Percentiles rank a stretch among this genome's conserved stretches.
Conservation (phyloP, 345 rosid genomes). For the Citrus cavaleriei region DNA sequence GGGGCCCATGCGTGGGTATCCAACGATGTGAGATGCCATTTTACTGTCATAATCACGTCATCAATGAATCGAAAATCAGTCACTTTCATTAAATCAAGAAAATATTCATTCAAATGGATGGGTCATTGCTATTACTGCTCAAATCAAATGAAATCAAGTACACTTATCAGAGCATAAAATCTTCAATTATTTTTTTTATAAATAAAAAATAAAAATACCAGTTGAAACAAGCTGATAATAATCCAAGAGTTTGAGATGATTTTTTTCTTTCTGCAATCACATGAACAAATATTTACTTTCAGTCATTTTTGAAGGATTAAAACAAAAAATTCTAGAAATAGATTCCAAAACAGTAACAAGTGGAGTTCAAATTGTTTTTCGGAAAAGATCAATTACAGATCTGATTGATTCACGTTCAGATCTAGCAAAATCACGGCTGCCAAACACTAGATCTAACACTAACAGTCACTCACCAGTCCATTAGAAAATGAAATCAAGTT, state of each 20-base stretch:
- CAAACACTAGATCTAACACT: constrained; percentile 1
- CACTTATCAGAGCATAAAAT: no score
- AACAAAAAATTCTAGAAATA: neutral
- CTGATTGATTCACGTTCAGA: constrained; percentile 6
- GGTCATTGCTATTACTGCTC: no score
- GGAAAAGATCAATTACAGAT: neutral
- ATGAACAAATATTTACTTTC: neutral
- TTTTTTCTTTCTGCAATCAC: neutral
- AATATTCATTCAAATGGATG: neutral
- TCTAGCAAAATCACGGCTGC: constrained; percentile 1
- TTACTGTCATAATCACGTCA: constrained; percentile 21
- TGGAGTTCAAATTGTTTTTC: neutral
- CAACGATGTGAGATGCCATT: constrained; percentile 98
- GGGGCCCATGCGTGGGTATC: constrained; percentile 99
- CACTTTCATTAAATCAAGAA: neutral
- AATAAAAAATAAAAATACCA: no score
- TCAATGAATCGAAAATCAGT: constrained; percentile 20
- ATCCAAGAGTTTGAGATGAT: no score
- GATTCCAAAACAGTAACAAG: neutral
- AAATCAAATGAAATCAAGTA: no score
- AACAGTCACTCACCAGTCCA: neutral
- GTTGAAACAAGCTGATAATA: neutral
- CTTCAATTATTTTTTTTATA: no score
- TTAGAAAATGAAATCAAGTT: neutral
- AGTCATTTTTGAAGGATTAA: no score